These are phyloP conservation scores for Pancytospora philotis DNA, from an alignment of 371 early-diverging fungal genomes.

Conservation along the genomic window DNA sequence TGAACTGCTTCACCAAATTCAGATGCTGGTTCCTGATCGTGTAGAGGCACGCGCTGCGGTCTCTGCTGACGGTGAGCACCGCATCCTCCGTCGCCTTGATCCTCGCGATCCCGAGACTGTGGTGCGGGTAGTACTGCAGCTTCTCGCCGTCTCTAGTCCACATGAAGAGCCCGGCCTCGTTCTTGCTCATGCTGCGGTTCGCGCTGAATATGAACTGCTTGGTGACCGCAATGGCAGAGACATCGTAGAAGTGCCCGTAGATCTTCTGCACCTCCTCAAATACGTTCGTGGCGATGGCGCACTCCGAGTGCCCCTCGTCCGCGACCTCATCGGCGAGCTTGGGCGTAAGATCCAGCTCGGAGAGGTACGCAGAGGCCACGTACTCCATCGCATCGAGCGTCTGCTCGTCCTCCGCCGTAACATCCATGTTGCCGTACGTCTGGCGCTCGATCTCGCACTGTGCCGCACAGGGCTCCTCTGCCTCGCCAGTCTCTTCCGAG, in stretches of 20 bases:
- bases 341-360: slow-evolving; percentile 48
- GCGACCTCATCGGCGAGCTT: slow-evolving; percentile 23
- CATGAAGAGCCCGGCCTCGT: slow-evolving; percentile 48
- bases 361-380: slow-evolving; percentile 28
- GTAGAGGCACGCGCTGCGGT: slow-evolving; percentile 45
- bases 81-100: slow-evolving; percentile 6
- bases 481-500: no score
- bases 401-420: background rate
- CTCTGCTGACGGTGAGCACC: slow-evolving; percentile 41
- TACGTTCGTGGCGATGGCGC: slow-evolving; percentile 20
- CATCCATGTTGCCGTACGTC: background rate
- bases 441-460: background rate
- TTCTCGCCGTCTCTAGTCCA: slow-evolving; percentile 35
- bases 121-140: slow-evolving; percentile 41
- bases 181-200: slow-evolving; percentile 29
- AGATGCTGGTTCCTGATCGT: slow-evolving; percentile 14
- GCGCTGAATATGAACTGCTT: slow-evolving; percentile 36
- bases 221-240: slow-evolving; percentile 28
- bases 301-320: slow-evolving; percentile 29
- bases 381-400: background rate
- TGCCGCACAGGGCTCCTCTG: no score
- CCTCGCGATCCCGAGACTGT: slow-evolving; percentile 40
- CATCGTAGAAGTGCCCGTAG: slow-evolving; percentile 53
- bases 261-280: slow-evolving; percentile 48
- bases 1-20: slow-evolving; percentile 11